Conservation (phyloP, 805 yeast species). For the Sporopachydermia quercuum region DNA sequence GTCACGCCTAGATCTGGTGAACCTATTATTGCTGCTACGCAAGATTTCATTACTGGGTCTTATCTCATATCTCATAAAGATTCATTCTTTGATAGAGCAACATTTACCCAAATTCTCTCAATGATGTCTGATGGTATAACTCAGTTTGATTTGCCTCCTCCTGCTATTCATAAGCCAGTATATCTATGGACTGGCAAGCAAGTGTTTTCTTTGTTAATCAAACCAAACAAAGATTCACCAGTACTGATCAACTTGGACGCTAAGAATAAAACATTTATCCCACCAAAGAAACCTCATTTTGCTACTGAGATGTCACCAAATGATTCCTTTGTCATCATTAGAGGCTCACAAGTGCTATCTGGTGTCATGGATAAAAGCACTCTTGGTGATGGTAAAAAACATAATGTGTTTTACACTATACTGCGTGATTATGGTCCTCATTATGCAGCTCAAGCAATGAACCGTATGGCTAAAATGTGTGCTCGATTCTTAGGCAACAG, state of each 20-base stretch:
- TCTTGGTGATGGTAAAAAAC: conserved; percentile 96
- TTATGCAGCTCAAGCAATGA: conserved; percentile 93
- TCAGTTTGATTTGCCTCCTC: conserved; percentile 92
- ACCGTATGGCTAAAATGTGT: conserved; percentile 97
- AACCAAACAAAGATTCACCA: conserved; percentile 61
- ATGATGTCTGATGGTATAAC: conserved; percentile 92
- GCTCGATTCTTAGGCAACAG: conserved; percentile 90
- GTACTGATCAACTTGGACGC: conserved; percentile 88
- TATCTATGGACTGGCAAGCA: conserved; percentile 97
- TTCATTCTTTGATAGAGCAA: conserved; percentile 78
- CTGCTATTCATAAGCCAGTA: conserved; percentile 80
- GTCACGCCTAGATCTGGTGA: conserved; percentile 97
- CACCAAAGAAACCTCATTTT: conserved; percentile 49
- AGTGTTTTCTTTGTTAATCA: conserved; percentile 74
- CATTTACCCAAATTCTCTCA: conserved; percentile 65
- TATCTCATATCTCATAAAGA: conserved; percentile 87
- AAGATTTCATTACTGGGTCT: conserved; percentile 96
- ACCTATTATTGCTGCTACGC: conserved; percentile 98
- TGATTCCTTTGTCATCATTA: conserved; percentile 83
- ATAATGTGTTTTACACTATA: conserved; percentile 89
- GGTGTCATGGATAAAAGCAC: conserved; percentile 97
- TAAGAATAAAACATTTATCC: conserved; percentile 75
- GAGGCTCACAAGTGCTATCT: conserved; percentile 77
- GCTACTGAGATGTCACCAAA: conserved; percentile 95
- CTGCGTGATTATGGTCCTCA: conserved; percentile 93